Base-by-base conservation (phyloP, 306 rosid genomes). In the Aeschynomene evenia region DNA sequence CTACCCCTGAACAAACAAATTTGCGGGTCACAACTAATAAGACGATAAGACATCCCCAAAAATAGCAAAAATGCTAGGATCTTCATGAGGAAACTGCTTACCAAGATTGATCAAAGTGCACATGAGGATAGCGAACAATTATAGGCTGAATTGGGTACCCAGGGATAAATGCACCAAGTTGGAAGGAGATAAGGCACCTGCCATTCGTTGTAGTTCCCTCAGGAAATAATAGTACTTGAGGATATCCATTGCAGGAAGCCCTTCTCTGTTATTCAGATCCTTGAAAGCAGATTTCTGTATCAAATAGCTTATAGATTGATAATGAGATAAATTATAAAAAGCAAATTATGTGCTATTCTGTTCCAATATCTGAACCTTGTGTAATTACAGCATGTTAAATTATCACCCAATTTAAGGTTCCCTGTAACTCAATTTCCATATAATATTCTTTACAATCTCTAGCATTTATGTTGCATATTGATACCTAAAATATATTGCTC, bases 181-280 rank as follows among this genome's bases (percentile, higher is more conserved):
- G 97, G 79, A 91, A 95, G 66, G 99, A 91, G 58, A 95, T 95
- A 18, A 95, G 89, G 65, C 53, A 78, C 79, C 86, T 85, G 36
- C 99, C 99, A 37, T 95, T 95, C 28, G 97, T 95, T 5, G 99
- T 95, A 53, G 99, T 95, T 81, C 97, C 99, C 85, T 95, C 99
- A 0, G 99, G 99, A 89, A 95, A 95, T 85, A 95, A 71, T 59
- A 95, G 86, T 31, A 95, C 84, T 81, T 82, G 90, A 49, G 99
- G 95, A 95, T 85, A 95, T 84, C 82, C 83, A 83, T 83, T 70
- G 58, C 89, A 78, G 49, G 92, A 79, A 74, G 92, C 97, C 87
- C 92, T 89, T 84, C 91, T 95, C 99, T 95, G 97, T 89, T 74
- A 81, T 95, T 84, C 89, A 88, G 76, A 86, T 89, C 99, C 99